phyloP scores from a whole-genome alignment of 805 yeast species.

The Priceomyces carsonii region DNA sequence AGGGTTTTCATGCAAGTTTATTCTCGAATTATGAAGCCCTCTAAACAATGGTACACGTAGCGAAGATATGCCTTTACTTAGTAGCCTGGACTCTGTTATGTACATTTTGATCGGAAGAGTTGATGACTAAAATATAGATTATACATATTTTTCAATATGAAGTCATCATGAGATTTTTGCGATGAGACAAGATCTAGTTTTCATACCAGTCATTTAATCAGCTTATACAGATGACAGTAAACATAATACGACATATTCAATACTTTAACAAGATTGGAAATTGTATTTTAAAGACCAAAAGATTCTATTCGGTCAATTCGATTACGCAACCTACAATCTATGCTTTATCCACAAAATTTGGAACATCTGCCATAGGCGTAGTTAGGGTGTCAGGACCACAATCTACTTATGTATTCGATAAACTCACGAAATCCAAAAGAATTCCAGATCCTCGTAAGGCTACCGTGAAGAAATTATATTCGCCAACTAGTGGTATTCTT shows the following conservation, averaged over 20 bases:
- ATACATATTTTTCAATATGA: no score
- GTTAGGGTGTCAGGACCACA: conserved; percentile 79
- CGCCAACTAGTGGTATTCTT: conserved; percentile 38
- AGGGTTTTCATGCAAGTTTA: conserved; percentile 39
- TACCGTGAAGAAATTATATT: conserved; percentile 55
- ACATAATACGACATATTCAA: no score
- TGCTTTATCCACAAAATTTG: conserved; percentile 84
- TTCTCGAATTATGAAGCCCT: conserved; percentile 3
- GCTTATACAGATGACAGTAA: no score
- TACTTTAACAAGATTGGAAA: no score
- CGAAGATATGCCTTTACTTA: neutral
- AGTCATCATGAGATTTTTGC: no score
- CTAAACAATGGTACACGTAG: neutral
- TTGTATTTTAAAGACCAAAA: no score
- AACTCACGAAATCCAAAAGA: conserved; percentile 42
- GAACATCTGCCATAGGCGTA: conserved; percentile 84
- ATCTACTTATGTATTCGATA: conserved; percentile 43
- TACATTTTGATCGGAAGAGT: no score
- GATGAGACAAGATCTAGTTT: no score
- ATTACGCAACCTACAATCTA: conserved; percentile 67
- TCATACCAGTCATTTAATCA: no score
- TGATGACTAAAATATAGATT: no score
- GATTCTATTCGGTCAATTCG: neutral
- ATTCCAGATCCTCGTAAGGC: conserved; percentile 56
- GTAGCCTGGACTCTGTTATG: no score